Evolutionary conservation across 805 yeast genomes (phyloP), one percentile per base, ranked within the genome.

Genomic region (Sugiyamaella lignohabitans): DNA sequence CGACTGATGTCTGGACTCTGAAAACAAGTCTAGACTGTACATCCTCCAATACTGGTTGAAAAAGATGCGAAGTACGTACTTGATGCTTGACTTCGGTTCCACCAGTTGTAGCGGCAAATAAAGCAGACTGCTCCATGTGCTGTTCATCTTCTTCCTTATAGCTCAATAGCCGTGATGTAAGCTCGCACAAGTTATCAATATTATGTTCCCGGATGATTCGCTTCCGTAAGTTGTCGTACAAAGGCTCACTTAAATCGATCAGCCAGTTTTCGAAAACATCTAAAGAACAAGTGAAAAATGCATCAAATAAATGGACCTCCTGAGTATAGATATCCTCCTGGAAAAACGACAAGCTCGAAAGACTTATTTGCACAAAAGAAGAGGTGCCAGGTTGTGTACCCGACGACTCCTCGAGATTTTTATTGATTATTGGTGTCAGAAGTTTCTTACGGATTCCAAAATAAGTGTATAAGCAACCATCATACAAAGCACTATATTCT

Each of bases 11-110:
- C 60, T 87, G 93, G 10, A 84, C 82, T 54, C 91, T 72, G 62
- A 89, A 85, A 1, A 87, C 82, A 35, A 91, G 69, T 50, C 96
- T 70, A 1, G 86, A 74, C 64, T 91, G 98, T 0, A 82, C 77
- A 57, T 84, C 95, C 47, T 80, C 79, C 21, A 84, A 62, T 8
- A 87, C 75, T 0, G 94, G 89, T 46, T 76, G 77, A 52, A 86
- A 81, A 3, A 87, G 64, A 38, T 70, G 72, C 6, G 43, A 21
- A 5, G 10, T 29, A 23, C 5, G n/a, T 19, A 20, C 8, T 27
- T 40, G 35, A 19, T 29, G 38, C 8, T 80, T 85, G 50, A 74
- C 73, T 48, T 77, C 72, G n/a, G 64, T 20, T 30, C 24, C 38
- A 4, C 21, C 45, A n/a, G 19, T 6, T 2, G 29, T 20, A 16